Conservation (phyloP, 768 basidiomycete genomes). For the Kwoniella bestiolae region DNA sequence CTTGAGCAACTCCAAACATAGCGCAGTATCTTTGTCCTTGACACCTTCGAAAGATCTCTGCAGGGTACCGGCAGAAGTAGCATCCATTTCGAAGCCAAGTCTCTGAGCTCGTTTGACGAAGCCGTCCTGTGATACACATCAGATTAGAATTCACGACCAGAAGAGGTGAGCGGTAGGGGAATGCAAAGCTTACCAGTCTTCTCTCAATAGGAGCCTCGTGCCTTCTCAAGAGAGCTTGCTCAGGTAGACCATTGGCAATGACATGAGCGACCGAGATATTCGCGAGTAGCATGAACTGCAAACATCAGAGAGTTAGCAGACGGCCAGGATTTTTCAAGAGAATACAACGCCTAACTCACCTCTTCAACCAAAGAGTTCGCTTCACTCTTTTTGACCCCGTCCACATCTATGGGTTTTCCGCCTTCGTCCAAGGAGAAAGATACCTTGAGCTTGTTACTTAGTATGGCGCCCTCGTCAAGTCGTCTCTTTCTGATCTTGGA, state of each 20-base stretch:
- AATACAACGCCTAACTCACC: conserved; percentile 60
- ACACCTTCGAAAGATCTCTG: conserved; percentile 83
- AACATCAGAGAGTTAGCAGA: neutral
- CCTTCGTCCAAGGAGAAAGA: conserved; percentile 76
- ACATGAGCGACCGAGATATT: conserved; percentile 90
- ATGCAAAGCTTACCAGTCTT: conserved; percentile 62
- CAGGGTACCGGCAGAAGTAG: conserved; percentile 73
- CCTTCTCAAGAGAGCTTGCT: conserved; percentile 93
- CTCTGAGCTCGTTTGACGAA: conserved; percentile 81
- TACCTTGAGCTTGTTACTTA: conserved; percentile 70
- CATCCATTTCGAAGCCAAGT: conserved; percentile 81
- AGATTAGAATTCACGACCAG: neutral
- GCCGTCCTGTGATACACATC: conserved; percentile 62
- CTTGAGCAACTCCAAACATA: conserved; percentile 79
- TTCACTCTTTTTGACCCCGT: conserved; percentile 67
- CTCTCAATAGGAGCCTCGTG: conserved; percentile 92
- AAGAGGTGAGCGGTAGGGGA: neutral
- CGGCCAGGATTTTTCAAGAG: neutral
- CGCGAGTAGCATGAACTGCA: conserved; percentile 88
- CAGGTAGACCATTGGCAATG: conserved; percentile 89
- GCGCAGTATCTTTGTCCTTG: conserved; percentile 71
- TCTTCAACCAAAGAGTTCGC: conserved; percentile 87
- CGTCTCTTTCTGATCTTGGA: conserved; percentile 73
- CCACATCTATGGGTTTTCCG: conserved; percentile 80
- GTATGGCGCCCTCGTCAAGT: conserved; percentile 78